phyloP scores from a whole-genome alignment of 2,329 filamentous ascomycete species.

The Aspergillus persii region DNA sequence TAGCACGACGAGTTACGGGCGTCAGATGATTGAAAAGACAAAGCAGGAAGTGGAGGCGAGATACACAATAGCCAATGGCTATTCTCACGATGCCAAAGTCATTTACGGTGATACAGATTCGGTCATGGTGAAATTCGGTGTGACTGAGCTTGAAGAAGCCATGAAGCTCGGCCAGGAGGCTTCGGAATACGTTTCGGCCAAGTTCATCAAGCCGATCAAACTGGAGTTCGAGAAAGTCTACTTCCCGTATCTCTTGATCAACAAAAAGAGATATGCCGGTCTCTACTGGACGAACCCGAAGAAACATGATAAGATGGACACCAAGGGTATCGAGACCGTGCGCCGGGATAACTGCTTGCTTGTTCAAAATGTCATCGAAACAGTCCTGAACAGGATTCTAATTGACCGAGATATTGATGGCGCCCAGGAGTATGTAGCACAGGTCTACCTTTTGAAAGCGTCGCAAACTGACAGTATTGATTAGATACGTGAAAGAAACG shows the following conservation, averaged over 20 bases:
- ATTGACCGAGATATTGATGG: conserved; percentile 88
- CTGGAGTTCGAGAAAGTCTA: conserved; percentile 99
- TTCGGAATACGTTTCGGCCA: conserved; percentile 79
- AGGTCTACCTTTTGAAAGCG: not conserved
- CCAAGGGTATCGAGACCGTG: conserved; percentile 98
- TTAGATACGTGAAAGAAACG: conserved; percentile 89
- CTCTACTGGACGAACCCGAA: conserved; percentile 93
- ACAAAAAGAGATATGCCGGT: conserved; percentile 99
- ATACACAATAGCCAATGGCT: conserved; percentile 92
- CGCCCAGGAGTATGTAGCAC: conserved; percentile 79
- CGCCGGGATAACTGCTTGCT: conserved; percentile 93
- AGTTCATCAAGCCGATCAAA: conserved; percentile 97
- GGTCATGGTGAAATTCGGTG: conserved; percentile 99
- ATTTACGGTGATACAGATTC: conserved; percentile 99
- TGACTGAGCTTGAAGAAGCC: conserved; percentile 76
- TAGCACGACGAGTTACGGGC: conserved; percentile 94
- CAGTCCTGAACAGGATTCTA: conserved; percentile 89
- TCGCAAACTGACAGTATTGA: conserved; percentile 33
- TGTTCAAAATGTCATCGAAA: conserved; percentile 97
- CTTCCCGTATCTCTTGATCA: conserved; percentile 96
- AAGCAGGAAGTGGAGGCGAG: conserved; percentile 90
- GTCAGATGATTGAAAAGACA: conserved; percentile 98
- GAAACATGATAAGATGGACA: conserved; percentile 99
- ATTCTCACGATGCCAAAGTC: conserved; percentile 90
- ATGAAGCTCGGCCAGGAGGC: conserved; percentile 98